Evolutionary conservation across 257 asterid species (phyloP).

Genomic region (Leptodermis oblonga): DNA sequence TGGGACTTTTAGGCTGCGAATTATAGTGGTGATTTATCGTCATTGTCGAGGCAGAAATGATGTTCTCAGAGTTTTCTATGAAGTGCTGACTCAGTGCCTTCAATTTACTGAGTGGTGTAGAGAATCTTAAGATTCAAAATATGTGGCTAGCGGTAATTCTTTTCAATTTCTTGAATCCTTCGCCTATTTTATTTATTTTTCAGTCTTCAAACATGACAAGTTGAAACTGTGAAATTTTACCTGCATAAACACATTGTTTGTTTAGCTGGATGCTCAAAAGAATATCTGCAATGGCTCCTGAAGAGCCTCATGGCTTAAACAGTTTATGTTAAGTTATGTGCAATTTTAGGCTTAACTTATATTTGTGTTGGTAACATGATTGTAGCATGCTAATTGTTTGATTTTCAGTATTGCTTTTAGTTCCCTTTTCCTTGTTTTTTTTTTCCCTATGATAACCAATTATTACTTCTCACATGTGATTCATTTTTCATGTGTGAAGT

Average conservation of each 20-base stretch:
- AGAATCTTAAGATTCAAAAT: background rate
- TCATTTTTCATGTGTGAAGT: background rate
- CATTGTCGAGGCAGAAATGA: background rate
- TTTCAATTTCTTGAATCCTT: background rate
- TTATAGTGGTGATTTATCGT: background rate
- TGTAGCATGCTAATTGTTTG: too few relatives aligned
- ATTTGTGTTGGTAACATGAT: too few relatives aligned
- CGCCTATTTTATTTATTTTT: background rate
- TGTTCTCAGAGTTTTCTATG: background rate
- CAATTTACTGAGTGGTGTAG: background rate
- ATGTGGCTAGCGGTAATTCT: background rate
- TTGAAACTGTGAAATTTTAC: too few relatives aligned
- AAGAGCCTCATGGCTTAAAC: background rate
- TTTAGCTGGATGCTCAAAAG: too few relatives aligned
- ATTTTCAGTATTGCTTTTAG: too few relatives aligned
- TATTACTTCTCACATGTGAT: background rate
- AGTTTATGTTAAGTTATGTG: background rate
- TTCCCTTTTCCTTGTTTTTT: too few relatives aligned
- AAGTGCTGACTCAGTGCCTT: background rate
- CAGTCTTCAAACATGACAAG: too few relatives aligned
- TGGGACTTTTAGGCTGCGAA: background rate
- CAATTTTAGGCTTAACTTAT: too few relatives aligned
- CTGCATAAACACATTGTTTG: too few relatives aligned
- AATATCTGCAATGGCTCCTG: too few relatives aligned
- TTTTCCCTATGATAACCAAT: background rate